phyloP scores from a whole-genome alignment of 495 filamentous ascomycete genomes.

The Hypomontagnella submonticulosa region DNA sequence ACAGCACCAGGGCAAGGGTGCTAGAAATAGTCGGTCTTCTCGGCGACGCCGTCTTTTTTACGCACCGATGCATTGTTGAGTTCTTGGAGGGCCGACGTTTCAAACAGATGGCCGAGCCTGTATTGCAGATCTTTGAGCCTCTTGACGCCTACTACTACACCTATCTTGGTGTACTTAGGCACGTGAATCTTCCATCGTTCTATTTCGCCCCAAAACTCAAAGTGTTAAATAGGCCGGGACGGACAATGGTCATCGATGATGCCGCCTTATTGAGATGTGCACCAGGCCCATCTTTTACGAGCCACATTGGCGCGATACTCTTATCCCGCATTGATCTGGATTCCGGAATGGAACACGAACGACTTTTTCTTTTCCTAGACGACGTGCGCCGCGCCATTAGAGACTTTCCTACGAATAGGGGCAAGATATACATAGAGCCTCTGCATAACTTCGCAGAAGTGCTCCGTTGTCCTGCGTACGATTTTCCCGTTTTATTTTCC shows the following conservation, averaged over 20 bases:
- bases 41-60: neutral
- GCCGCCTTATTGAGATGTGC: neutral
- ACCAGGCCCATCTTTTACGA: neutral
- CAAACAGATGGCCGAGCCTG: neutral
- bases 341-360: neutral
- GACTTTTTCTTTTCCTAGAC: constrained; percentile 1
- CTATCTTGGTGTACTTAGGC: neutral
- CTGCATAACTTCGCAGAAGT: neutral
- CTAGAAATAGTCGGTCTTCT: neutral
- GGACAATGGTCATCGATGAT: no score
- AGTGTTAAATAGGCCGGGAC: neutral
- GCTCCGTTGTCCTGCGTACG: neutral
- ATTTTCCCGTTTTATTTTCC: constrained; percentile 4
- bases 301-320: neutral
- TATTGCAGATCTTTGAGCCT: neutral
- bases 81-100: constrained; percentile 2
- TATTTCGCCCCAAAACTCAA: constrained; percentile 7
- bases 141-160: neutral
- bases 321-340: neutral
- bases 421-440: neutral
- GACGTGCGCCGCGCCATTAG: neutral
- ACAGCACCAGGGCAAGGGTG: neutral
- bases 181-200: neutral
- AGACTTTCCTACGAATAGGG: neutral
- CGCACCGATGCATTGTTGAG: constrained; percentile 3